Conservation (phyloP, 257 asterid genomes). For the Cruciata laevipes region DNA sequence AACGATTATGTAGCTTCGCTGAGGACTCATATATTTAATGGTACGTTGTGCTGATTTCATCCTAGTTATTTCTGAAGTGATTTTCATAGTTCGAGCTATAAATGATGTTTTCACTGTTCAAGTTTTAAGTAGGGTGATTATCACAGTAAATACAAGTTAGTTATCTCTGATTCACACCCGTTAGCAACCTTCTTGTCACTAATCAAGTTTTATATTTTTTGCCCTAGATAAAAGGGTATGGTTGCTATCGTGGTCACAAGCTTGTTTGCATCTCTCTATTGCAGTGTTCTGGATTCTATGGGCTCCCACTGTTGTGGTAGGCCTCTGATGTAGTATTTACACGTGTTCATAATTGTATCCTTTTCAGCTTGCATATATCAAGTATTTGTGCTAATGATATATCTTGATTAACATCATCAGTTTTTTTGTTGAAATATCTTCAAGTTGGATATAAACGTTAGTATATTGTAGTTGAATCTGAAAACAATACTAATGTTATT, state of each 20-base stretch:
- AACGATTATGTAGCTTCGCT: constrained; percentile 52
- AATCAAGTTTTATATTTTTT: constrained; percentile 15
- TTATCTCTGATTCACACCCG: background rate
- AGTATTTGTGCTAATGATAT: background rate
- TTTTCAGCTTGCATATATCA: background rate
- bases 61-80: background rate
- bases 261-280: constrained; percentile 56
- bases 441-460: background rate
- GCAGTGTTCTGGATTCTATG: constrained; percentile 83
- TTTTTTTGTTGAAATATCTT: background rate
- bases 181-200: constrained; percentile 9
- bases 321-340: constrained; percentile 11
- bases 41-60: constrained; percentile 30
- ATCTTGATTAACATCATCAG: background rate
- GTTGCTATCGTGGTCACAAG: constrained; percentile 72
- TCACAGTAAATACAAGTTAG: background rate
- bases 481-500: background rate
- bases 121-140: background rate
- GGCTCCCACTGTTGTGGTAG: constrained; percentile 78
- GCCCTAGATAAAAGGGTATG: constrained; percentile 71
- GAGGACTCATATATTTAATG: constrained; percentile 37
- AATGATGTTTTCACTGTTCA: background rate
- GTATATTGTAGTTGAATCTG: background rate
- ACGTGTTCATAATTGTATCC: background rate
- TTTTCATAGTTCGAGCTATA: background rate